A percentile compares a stretch with the other conserved stretches of the same genome.
These are phyloP conservation scores for Tolypocladium cylindrosporum DNA, from an alignment of 2,329 filamentous ascomycete genomes.

Conservation along the genomic window DNA sequence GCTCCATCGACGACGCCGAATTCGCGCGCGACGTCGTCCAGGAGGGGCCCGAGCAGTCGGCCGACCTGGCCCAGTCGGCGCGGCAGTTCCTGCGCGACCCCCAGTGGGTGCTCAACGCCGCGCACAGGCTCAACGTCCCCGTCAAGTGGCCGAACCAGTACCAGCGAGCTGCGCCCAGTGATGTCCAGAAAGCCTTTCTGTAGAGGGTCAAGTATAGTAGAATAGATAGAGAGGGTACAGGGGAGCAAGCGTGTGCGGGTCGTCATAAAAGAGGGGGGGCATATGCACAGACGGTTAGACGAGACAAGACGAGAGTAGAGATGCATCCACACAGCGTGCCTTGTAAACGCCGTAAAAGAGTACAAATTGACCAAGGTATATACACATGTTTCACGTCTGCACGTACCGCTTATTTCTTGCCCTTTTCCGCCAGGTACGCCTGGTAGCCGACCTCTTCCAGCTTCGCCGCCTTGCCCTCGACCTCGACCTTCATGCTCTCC, in stretches of 20 bases:
- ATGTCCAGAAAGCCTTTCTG: slow-evolving; percentile 1
- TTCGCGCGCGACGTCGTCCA: slow-evolving; percentile 53
- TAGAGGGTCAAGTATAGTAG: not conserved
- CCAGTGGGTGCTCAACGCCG: slow-evolving; percentile 63
- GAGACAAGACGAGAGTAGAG: not conserved
- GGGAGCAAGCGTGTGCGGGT: not conserved
- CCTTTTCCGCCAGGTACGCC: slow-evolving; percentile 37
- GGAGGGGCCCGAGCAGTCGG: slow-evolving; percentile 23
- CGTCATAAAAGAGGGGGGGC: not conserved
- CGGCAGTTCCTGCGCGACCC: slow-evolving; percentile 77
- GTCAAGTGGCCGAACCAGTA: slow-evolving; percentile 66
- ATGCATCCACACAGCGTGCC: not conserved
- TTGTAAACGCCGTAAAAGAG: not conserved
- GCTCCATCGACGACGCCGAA: slow-evolving; percentile 59
- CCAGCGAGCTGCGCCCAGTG: slow-evolving; percentile 22
- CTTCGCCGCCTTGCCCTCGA: slow-evolving; percentile 49
- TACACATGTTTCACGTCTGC: not conserved
- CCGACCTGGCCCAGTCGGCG: slow-evolving; percentile 65
- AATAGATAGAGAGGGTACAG: not conserved
- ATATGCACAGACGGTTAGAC: not conserved
- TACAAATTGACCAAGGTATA: not conserved
- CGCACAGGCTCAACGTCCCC: slow-evolving; percentile 60
- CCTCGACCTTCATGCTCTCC: slow-evolving; percentile 51
- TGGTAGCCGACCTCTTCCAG: slow-evolving; percentile 47
- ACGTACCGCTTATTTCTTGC: slow-evolving; percentile 12